Percentiles rank a stretch among this genome's conserved stretches.
Conservation (phyloP, 2,329 filamentous ascomycete species). For the Neocatenulostroma microsporum region DNA sequence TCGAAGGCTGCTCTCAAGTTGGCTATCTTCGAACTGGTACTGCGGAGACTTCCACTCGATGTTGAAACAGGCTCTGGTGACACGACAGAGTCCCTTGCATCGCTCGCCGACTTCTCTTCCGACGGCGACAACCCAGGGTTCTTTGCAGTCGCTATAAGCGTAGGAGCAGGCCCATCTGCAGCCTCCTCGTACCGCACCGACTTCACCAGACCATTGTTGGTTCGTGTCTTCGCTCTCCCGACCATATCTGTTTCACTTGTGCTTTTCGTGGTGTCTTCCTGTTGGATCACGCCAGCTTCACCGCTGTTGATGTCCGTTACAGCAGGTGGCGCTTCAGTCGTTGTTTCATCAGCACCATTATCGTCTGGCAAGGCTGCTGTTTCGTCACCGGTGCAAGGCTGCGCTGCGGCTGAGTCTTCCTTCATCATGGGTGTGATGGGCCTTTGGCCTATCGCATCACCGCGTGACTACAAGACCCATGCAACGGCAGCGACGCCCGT, state of each 20-base stretch:
- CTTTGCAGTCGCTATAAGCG: neutral
- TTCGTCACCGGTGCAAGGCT: too few species aligned
- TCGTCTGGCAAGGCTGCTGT: too few species aligned
- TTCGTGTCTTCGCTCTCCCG: constrained; percentile 2
- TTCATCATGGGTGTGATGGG: too few species aligned
- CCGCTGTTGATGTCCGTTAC: too few species aligned
- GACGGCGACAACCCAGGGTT: neutral
- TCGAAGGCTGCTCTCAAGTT: constrained; percentile 24
- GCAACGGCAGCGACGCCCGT: too few species aligned
- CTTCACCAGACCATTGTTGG: neutral
- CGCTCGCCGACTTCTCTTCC: neutral
- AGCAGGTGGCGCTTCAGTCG: too few species aligned
- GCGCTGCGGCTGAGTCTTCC: too few species aligned
- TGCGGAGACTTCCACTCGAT: constrained; percentile 11
- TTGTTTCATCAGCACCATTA: too few species aligned
- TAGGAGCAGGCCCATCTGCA: neutral
- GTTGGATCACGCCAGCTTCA: too few species aligned
- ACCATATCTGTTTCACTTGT: constrained; percentile 2
- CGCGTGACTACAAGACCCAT: too few species aligned
- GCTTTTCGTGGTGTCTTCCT: too few species aligned
- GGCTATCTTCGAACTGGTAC: constrained; percentile 23
- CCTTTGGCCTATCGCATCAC: too few species aligned
- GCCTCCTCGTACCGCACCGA: constrained; percentile 5
- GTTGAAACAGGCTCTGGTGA: neutral
- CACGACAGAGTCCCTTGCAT: neutral